These are phyloP conservation scores for Leishmania arabica DNA, from an alignment of 208 protist genomes.

Conservation along the genomic window DNA sequence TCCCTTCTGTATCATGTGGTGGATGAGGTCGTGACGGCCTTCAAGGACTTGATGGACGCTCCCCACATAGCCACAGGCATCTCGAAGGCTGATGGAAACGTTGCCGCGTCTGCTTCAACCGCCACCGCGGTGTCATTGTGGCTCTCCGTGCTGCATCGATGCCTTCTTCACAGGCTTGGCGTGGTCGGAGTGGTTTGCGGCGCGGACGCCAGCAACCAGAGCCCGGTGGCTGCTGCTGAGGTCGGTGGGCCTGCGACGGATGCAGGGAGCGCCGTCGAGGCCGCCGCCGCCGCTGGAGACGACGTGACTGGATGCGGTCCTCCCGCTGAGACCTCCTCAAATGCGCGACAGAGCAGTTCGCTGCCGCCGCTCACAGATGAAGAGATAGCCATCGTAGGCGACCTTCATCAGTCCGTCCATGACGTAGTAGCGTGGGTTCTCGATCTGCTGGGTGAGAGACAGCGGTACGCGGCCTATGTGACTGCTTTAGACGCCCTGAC, in stretches of 20 bases:
- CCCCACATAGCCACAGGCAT: too few species aligned
- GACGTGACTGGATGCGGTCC: neutral
- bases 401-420: neutral
- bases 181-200: neutral
- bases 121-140: constrained; percentile 1
- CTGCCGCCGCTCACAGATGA: neutral
- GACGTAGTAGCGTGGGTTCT: constrained; percentile 1
- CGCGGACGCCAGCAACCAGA: neutral
- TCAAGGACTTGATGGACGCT: neutral
- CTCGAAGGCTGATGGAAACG: neutral
- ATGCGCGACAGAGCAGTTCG: neutral
- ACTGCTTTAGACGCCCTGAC: neutral
- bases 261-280: neutral
- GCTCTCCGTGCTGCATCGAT: constrained; percentile 4
- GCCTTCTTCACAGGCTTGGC: neutral
- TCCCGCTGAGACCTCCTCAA: neutral
- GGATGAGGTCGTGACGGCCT: constrained; percentile 3
- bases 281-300: neutral
- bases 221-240: neutral
- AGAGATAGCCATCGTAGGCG: neutral
- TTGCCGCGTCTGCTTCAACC: neutral
- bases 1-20: constrained; percentile 5
- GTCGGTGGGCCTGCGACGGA: neutral
- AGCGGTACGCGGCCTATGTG: neutral
- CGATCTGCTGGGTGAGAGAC: neutral